phyloP scores from a whole-genome alignment of 371 early-diverging fungal species.

The Conidiobolus coronatus region DNA sequence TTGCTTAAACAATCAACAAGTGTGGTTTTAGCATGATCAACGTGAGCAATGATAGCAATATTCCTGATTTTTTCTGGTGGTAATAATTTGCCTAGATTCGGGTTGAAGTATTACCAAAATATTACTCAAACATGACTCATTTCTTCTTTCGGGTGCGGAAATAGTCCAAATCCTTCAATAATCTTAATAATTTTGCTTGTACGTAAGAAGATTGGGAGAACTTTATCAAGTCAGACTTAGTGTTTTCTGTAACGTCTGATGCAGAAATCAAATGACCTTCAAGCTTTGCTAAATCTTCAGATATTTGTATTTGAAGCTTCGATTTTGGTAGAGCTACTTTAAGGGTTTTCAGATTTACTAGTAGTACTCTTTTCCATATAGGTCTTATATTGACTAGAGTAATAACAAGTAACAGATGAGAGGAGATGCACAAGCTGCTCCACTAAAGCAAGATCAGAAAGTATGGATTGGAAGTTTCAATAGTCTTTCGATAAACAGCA shows the following conservation, averaged over 20 bases:
- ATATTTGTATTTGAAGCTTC: slow-evolving; percentile 32
- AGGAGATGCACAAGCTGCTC: too few relatives aligned
- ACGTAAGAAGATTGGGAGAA: slow-evolving; percentile 69
- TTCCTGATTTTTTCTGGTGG: too few relatives aligned
- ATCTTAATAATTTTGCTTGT: slow-evolving; percentile 78
- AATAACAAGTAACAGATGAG: too few relatives aligned
- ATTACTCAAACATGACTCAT: too few relatives aligned
- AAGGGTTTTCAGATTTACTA: slow-evolving; percentile 32
- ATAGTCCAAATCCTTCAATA: slow-evolving; percentile 84
- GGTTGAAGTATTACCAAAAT: too few relatives aligned
- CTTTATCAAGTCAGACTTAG: slow-evolving; percentile 31
- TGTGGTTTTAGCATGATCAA: slow-evolving; percentile 98
- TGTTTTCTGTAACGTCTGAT: neutral
- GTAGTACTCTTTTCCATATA: slow-evolving; percentile 19
- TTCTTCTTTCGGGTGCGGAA: slow-evolving; percentile 25
- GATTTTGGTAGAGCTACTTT: slow-evolving; percentile 51
- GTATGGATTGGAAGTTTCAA: slow-evolving; percentile 64
- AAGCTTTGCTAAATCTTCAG: slow-evolving; percentile 38
- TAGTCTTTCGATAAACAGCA: slow-evolving; percentile 37
- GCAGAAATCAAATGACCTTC: too few relatives aligned
- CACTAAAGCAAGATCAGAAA: slow-evolving; percentile 57
- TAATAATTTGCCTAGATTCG: too few relatives aligned
- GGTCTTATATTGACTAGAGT: too few relatives aligned
- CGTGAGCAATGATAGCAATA: slow-evolving; percentile 37
- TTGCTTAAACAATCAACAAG: slow-evolving; percentile 90